Conservation (phyloP, 495 filamentous ascomycete species). For the Penicillium bialowiezense region DNA sequence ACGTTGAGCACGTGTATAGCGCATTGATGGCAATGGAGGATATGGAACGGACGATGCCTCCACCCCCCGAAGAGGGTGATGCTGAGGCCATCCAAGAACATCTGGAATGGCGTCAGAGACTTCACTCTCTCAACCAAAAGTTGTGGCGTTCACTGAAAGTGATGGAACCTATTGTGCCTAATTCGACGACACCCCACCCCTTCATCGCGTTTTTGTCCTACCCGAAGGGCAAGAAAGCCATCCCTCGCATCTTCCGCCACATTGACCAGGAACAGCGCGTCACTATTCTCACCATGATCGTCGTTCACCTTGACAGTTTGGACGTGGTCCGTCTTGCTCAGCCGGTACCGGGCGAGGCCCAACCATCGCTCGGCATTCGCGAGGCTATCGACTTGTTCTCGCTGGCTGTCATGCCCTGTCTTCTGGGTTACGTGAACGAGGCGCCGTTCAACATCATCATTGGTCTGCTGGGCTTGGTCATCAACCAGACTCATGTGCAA, state of each 20-base stretch:
- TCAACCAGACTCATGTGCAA: slow-evolving; percentile 76
- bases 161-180: slow-evolving; percentile 80
- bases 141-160: slow-evolving; percentile 86
- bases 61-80: slow-evolving; percentile 60
- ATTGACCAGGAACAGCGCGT: slow-evolving; percentile 88
- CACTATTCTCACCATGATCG: slow-evolving; percentile 90
- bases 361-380: slow-evolving; percentile 66
- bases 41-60: slow-evolving; percentile 84
- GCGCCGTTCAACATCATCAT: slow-evolving; percentile 86
- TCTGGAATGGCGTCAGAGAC: slow-evolving; percentile 66
- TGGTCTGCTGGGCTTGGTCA: slow-evolving; percentile 80
- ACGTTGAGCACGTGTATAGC: slow-evolving; percentile 83
- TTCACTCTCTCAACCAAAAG: slow-evolving; percentile 69
- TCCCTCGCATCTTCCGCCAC: slow-evolving; percentile 91
- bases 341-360: slow-evolving; percentile 63
- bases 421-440: slow-evolving; percentile 86
- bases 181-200: slow-evolving; percentile 72
- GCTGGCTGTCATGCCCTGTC: slow-evolving; percentile 79
- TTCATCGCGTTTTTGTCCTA: slow-evolving; percentile 97
- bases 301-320: slow-evolving; percentile 87
- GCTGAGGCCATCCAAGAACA: slow-evolving; percentile 62
- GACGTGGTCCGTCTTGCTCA: slow-evolving; percentile 84
- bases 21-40: slow-evolving; percentile 92
- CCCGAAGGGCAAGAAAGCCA: slow-evolving; percentile 92
- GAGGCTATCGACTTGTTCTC: slow-evolving; percentile 92